Base-by-base conservation (phyloP, 306 rosid species). In the Amphicarpaea edgeworthii region DNA sequence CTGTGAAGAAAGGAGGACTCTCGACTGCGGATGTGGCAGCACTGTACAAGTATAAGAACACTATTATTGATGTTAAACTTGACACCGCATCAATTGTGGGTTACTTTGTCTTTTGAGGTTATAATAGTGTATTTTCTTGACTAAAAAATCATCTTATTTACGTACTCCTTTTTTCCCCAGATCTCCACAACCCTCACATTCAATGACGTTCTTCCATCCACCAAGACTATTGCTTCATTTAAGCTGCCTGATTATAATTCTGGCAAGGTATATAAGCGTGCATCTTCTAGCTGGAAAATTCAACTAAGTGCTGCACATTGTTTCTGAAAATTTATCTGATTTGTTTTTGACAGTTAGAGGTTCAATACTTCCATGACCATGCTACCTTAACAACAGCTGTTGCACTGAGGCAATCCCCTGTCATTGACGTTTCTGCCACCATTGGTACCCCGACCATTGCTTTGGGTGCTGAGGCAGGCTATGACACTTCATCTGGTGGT, bases 281-380 rank as follows among this genome's bases (percentile, higher is more conserved):
- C 65, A 55, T 73, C 77, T 50, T 26, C 17, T 12, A 12, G 55
- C 45, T 68, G 28, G 19, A 46, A 54, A 26, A 50, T 76, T 79
- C 28, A 16, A 51, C 34, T 11, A 28, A 51, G 40, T 67, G 53
- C 24, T 12, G n/a, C 46, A 19, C 40, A 1, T 50, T 17, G 47
- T 40, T 40, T 67, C 21, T 71, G 59, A 61, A 73, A 54, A 16
- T 24, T 60, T 79, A 47, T 62, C 47, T 53, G 32, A 59, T 65
- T 30, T 82, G 37, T 46, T 60, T 68, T 77, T 60, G 76, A 75
- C 87, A 96, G 99, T 45, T 96, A 85, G 99, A 92, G 88, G 81
- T 96, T 65, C 99, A 96, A 80, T 96, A 96, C 84, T 90, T 89
- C 79, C 99, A 96, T 73, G 88, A 92, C 72, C 98, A 96, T 79